Base-by-base conservation (phyloP, 192 early-diverging fungal genomes). In the Coemansia sp. region DNA sequence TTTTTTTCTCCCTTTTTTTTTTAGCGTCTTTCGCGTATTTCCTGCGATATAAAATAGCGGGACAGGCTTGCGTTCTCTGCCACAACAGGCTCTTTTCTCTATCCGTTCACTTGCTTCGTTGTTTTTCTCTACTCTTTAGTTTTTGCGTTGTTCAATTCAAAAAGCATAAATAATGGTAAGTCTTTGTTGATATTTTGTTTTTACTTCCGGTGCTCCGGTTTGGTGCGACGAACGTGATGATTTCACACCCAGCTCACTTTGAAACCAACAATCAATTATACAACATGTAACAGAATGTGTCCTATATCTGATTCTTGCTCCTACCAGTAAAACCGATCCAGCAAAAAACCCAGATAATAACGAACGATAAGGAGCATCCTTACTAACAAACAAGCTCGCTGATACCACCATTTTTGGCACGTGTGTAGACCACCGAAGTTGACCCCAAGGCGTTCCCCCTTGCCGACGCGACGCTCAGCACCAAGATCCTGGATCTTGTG, bases 401-500 rank as follows among this genome's bases (percentile, higher is more conserved):
- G 14, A 24, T 15, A 30, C 30, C 30, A 2, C 30, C 49, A 59
- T 52, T n/a, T 26, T 34, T 52, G n/a, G 11, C 10, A 41, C 12
- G 36, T 39, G n/a, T 66, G 21, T 72, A 73, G 71, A 21, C 71
- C 45, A 63, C 69, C 33, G 34, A 66, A 21, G 75, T 77, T 48
- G 77, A 83, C 68, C 80, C 80, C 68, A 83, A 83, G 75, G 94
- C 94, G 59, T 96, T 93, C 84, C 94, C 94, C 52, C 87, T 96
- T 60, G 96, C 97, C 77, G 94, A 95, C 70, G 86, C 97, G 57
- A 78, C 85, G 57, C 88, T 99, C 48, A 88, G 91, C 71, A 95
- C 90, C 87, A 90, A 90, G 73, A 98, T 99, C 74, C 88, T 96
- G 60, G 97, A 98, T 76, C 88, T 99, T 45, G 93, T 97, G 65